Percentiles rank a stretch among this genome's conserved stretches.
Conservation (phyloP, 148 eudicot species). For the Polygonum maritimum region DNA sequence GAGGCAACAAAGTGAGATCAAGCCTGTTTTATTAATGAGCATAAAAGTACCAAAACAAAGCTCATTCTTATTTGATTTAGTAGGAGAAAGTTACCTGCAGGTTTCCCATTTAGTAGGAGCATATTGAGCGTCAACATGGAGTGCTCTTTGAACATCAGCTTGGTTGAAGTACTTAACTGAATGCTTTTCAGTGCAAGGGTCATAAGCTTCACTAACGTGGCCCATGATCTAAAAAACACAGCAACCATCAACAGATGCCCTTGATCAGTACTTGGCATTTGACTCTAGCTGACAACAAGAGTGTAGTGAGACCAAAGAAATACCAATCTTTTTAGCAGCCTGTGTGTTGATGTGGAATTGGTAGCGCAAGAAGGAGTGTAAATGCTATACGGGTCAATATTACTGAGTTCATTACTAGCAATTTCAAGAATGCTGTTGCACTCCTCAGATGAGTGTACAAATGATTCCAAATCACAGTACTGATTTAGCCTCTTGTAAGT, state of each 20-base stretch:
- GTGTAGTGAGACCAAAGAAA: conserved; percentile 2
- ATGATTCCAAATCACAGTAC: conserved; percentile 55
- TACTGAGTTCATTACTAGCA: conserved; percentile 61
- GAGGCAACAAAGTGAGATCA: no score
- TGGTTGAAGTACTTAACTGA: conserved; percentile 72
- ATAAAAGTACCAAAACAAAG: not conserved
- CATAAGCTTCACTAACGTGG: conserved; percentile 55
- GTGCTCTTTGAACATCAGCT: conserved; percentile 89
- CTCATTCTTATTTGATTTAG: conserved; percentile 41
- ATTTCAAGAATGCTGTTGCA: conserved; percentile 44
- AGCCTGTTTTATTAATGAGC: not conserved
- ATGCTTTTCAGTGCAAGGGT: conserved; percentile 95
- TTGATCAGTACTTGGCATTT: not conserved
- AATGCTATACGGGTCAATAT: conserved; percentile 87
- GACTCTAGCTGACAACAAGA: not conserved
- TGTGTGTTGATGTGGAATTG: conserved; percentile 37
- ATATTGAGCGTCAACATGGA: conserved; percentile 53
- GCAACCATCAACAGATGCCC: conserved; percentile 10
- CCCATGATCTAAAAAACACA: conserved; percentile 44
- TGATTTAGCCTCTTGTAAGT: conserved; percentile 65
- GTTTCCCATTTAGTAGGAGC: conserved; percentile 79
- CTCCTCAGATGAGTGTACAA: conserved; percentile 42
- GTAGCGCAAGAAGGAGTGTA: conserved; percentile 86
- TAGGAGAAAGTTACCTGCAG: conserved; percentile 75
- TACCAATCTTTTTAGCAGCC: conserved; percentile 37